These are phyloP conservation scores for Phaeoacremonium minimum DNA, from an alignment of 2,329 filamentous ascomycete species.

Conservation along the genomic window DNA sequence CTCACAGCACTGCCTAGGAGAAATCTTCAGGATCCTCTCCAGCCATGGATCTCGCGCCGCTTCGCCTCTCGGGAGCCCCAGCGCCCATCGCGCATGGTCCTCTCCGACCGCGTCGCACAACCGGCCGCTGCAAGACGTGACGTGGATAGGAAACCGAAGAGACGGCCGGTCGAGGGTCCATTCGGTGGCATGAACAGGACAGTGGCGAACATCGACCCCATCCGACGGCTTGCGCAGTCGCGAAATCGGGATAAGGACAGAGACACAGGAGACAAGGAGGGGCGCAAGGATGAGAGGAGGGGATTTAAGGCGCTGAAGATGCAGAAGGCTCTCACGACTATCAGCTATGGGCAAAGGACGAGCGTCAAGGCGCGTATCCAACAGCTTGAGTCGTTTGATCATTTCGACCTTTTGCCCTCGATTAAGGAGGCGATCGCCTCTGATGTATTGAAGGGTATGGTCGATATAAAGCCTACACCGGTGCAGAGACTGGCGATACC, in stretches of 20 bases:
- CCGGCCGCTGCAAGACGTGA: slow-evolving; percentile 24
- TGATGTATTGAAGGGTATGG: slow-evolving; percentile 71
- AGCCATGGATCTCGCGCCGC: slow-evolving; percentile 28
- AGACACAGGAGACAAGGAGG: slow-evolving; percentile 23
- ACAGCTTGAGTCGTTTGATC: slow-evolving; percentile 72
- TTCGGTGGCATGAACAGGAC: slow-evolving; percentile 55
- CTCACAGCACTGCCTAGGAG: slow-evolving; percentile 4
- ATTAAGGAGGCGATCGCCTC: slow-evolving; percentile 67
- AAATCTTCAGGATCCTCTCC: slow-evolving; percentile 6
- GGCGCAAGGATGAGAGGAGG: slow-evolving; percentile 39
- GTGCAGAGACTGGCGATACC: slow-evolving; percentile 89
- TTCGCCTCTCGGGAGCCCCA: slow-evolving; percentile 24
- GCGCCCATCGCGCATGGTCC: slow-evolving; percentile 52
- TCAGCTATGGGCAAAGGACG: slow-evolving; percentile 68
- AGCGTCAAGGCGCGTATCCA: slow-evolving; percentile 52
- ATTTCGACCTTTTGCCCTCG: slow-evolving; percentile 70
- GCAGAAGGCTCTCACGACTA: slow-evolving; percentile 72
- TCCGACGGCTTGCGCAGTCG: slow-evolving; percentile 14
- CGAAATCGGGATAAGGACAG: slow-evolving; percentile 14
- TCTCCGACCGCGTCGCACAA: slow-evolving; percentile 48
- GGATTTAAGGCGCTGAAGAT: slow-evolving; percentile 86
- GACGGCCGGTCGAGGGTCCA: slow-evolving; percentile 38
- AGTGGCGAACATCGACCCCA: slow-evolving; percentile 32
- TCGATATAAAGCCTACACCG: slow-evolving; percentile 77
- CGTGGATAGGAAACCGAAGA: slow-evolving; percentile 28